phyloP scores from a whole-genome alignment of 164 flowering plant genomes.

The Tinospora cordifolia region DNA sequence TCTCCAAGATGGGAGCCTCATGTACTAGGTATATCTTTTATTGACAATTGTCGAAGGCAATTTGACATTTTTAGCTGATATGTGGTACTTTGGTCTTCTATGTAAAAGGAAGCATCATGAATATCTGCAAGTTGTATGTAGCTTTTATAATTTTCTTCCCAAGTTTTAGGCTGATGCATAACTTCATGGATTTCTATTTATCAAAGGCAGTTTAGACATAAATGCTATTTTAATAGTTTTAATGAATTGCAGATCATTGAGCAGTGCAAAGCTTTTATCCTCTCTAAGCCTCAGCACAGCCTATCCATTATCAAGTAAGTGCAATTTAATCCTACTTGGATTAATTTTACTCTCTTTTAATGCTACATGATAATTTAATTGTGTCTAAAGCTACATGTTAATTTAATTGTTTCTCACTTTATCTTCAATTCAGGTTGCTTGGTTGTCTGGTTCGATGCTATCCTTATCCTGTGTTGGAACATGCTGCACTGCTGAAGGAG shows the following conservation, averaged over 20 bases:
- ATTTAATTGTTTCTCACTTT: not conserved
- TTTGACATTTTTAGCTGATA: no score
- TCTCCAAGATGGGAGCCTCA: no score
- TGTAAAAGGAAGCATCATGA: no score
- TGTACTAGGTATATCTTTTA: no score
- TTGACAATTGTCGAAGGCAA: no score
- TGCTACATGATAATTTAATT: not conserved
- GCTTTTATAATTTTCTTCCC: not conserved
- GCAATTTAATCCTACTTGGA: not conserved
- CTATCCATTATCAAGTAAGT: constrained; percentile 51
- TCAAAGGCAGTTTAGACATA: not conserved
- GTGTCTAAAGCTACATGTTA: not conserved
- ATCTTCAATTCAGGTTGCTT: constrained; percentile 42
- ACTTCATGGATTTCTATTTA: not conserved
- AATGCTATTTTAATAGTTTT: not conserved
- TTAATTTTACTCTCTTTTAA: not conserved
- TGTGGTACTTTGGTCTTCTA: no score
- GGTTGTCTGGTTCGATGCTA: constrained; percentile 42
- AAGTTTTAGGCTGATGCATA: not conserved
- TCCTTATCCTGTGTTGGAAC: constrained; percentile 64
- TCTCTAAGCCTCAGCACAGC: constrained; percentile 71
- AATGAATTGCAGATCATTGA: constrained; percentile 55
- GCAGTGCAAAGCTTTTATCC: constrained; percentile 72
- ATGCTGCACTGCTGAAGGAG: constrained; percentile 67
- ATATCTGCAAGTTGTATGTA: not conserved